phyloP scores from a whole-genome alignment of 768 basidiomycete genomes.

The Podaxis carcinomalis region DNA sequence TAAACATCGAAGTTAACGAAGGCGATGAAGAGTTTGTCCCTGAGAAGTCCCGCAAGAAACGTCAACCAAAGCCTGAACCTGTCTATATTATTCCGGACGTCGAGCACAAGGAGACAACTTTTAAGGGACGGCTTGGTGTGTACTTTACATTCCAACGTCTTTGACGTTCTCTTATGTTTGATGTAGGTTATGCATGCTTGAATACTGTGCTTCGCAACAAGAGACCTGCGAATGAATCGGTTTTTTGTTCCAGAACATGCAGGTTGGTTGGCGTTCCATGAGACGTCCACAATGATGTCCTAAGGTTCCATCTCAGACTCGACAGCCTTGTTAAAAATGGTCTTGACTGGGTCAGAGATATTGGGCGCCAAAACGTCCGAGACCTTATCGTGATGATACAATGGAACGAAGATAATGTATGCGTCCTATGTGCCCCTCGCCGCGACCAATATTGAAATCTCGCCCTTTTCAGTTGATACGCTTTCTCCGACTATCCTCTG shows the following conservation, averaged over 20 bases:
- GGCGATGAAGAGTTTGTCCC: constrained; percentile 6
- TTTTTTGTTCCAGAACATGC: constrained; percentile 77
- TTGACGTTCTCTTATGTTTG: not conserved
- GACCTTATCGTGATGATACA: constrained; percentile 74
- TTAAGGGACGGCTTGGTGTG: constrained; percentile 59
- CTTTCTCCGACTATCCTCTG: constrained; percentile 87
- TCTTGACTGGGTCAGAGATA: constrained; percentile 74
- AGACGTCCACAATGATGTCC: constrained; percentile 18
- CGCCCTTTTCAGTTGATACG: constrained; percentile 49
- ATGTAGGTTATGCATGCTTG: constrained; percentile 70
- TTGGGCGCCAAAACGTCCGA: constrained; percentile 70
- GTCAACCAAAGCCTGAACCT: constrained; percentile 38
- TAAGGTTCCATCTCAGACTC: constrained; percentile 39
- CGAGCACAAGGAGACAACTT: constrained; percentile 59
- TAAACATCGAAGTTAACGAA: not conserved
- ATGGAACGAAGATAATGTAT: constrained; percentile 87
- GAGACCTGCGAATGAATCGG: constrained; percentile 57
- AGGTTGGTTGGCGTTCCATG: constrained; percentile 31
- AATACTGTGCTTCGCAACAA: constrained; percentile 76
- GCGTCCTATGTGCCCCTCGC: constrained; percentile 12
- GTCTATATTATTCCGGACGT: constrained; percentile 72
- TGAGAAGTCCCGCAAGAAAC: constrained; percentile 15
- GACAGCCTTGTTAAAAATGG: constrained; percentile 79
- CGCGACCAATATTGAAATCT: not conserved
- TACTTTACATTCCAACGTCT: not conserved